phyloP scores from a whole-genome alignment of 371 early-diverging fungal species.

The Furculomyces boomerangus region DNA sequence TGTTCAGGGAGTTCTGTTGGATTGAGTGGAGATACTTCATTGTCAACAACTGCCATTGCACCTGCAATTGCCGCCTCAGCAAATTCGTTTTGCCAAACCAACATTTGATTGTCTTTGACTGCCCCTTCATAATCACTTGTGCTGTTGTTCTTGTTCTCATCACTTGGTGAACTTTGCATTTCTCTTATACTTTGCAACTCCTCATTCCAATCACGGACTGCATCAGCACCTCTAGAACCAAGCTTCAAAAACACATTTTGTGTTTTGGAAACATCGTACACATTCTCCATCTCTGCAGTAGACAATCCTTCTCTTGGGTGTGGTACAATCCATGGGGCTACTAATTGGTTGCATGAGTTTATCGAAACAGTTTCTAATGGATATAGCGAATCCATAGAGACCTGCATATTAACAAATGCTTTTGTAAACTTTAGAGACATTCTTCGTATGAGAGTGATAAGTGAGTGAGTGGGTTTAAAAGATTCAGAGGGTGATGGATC shows the following conservation, averaged over 20 bases:
- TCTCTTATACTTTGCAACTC: conserved; percentile 80
- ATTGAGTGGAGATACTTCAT: conserved; percentile 60
- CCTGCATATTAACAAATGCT: conserved; percentile 45
- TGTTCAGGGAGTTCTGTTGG: conserved; percentile 54
- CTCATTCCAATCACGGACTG: conserved; percentile 89
- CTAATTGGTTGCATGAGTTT: conserved; percentile 39
- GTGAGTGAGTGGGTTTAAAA: conserved; percentile 38
- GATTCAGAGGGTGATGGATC: conserved; percentile 39
- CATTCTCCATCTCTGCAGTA: background rate
- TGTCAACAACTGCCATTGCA: conserved; percentile 65
- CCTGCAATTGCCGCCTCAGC: conserved; percentile 75
- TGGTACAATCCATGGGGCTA: conserved; percentile 64
- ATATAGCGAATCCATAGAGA: conserved; percentile 44
- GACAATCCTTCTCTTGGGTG: background rate
- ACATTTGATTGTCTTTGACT: conserved; percentile 61
- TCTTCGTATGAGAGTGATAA: conserved; percentile 44
- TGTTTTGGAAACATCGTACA: conserved; percentile 9
- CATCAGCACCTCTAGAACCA: conserved; percentile 34
- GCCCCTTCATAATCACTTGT: conserved; percentile 56
- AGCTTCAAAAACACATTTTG: conserved; percentile 13
- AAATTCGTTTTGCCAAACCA: conserved; percentile 75
- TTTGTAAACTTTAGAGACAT: conserved; percentile 50
- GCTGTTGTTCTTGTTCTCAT: background rate
- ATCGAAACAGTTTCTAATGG: conserved; percentile 60
- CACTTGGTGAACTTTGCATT: conserved; percentile 35